Conservation (phyloP, 176 grass and related monocot genomes). For the Bromus sterilis region DNA sequence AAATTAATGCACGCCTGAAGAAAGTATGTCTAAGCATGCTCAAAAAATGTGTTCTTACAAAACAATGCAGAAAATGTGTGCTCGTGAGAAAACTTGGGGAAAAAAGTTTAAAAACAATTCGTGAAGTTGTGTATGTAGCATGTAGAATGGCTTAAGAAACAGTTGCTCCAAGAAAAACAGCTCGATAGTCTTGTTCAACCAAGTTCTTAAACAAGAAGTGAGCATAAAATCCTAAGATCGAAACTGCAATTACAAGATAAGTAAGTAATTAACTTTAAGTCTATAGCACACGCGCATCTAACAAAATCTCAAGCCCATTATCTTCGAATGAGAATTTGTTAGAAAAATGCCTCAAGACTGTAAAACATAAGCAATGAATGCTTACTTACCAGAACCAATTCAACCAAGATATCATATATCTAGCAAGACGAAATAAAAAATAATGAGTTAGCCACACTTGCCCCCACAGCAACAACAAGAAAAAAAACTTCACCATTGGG, state of each 20-base stretch:
- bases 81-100: not conserved
- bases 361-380: no score
- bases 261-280: no score
- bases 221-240: not conserved
- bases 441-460: not conserved
- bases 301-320: no score
- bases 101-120: no score
- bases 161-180: not conserved
- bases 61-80: not conserved
- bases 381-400: not conserved
- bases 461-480: not conserved
- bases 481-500: constrained; percentile 5
- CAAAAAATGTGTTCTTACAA: not conserved
- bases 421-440: not conserved
- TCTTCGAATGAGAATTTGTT: no score
- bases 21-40: not conserved
- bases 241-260: not conserved
- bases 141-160: constrained; percentile 1
- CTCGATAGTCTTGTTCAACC: not conserved
- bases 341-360: no score
- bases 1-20: no score
- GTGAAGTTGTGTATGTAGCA: no score
- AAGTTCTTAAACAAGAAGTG: not conserved
- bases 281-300: no score
- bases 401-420: not conserved